Evolutionary conservation across 306 rosid genomes (phyloP).

Genomic region (Fragaria nilgerrensis): DNA sequence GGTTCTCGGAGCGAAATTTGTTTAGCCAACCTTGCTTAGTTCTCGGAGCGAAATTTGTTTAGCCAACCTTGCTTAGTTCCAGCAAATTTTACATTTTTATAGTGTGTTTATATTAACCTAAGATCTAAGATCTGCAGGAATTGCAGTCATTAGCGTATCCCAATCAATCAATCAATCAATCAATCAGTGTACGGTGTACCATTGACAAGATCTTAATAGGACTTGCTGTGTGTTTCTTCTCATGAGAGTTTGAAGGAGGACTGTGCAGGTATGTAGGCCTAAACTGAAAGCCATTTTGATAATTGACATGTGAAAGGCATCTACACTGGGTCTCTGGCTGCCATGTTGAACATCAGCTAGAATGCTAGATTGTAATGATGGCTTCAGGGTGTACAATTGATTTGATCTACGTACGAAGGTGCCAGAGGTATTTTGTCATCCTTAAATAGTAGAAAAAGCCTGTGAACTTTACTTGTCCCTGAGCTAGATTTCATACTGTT

Average conservation of each 20-base stretch:
- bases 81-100: background rate
- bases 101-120: background rate
- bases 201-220: background rate
- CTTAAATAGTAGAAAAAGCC: slow-evolving; percentile 1
- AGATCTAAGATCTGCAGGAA: background rate
- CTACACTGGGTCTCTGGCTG: background rate
- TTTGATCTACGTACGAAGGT: background rate
- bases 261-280: background rate
- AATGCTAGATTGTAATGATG: background rate
- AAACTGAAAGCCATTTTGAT: background rate
- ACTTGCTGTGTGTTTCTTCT: background rate
- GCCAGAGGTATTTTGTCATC: background rate
- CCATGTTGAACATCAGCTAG: background rate
- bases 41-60: background rate
- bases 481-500: background rate
- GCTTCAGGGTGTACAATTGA: background rate
- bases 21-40: background rate
- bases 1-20: background rate
- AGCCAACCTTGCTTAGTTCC: background rate
- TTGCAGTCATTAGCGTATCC: background rate
- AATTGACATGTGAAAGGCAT: background rate
- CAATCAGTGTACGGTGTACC: background rate
- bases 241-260: background rate
- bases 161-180: background rate
- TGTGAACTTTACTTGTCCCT: slow-evolving; percentile 12